Evolutionary conservation across 192 early-diverging fungal species (phyloP).

Genomic region (Backusella tuberculispora): DNA sequence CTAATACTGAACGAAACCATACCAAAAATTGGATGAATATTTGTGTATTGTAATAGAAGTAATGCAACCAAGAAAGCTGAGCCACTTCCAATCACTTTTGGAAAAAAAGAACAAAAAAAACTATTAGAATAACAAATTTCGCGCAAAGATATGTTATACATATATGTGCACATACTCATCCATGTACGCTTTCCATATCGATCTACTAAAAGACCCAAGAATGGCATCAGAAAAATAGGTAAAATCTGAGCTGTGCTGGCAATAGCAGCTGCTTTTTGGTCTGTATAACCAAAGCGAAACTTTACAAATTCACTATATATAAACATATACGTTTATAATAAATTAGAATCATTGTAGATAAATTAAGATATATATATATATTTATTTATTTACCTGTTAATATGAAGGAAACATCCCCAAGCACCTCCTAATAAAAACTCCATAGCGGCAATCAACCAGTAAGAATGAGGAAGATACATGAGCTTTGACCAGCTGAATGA

Average conservation of each 20-base stretch:
- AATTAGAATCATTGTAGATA: slow-evolving; percentile 48
- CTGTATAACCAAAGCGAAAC: slow-evolving; percentile 62
- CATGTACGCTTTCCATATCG: slow-evolving; percentile 62
- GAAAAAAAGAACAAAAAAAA: neutral
- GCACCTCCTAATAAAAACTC: slow-evolving; percentile 62
- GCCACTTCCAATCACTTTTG: slow-evolving; percentile 38
- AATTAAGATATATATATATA: neutral
- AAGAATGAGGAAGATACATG: slow-evolving; percentile 57
- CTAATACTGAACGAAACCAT: slow-evolving; percentile 57
- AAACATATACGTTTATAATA: slow-evolving; percentile 18
- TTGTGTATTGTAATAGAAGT: slow-evolving; percentile 54
- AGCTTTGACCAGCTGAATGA: slow-evolving; percentile 58
- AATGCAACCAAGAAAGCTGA: slow-evolving; percentile 6
- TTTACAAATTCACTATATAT: slow-evolving; percentile 68
- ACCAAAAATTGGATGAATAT: slow-evolving; percentile 53
- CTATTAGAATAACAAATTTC: neutral
- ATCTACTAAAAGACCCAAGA: slow-evolving; percentile 73
- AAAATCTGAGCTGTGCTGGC: slow-evolving; percentile 69
- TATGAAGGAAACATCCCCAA: slow-evolving; percentile 69
- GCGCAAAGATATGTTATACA: neutral
- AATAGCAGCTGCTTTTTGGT: slow-evolving; percentile 63
- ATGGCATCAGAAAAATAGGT: slow-evolving; percentile 70
- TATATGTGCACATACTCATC: slow-evolving; percentile 38
- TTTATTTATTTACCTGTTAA: slow-evolving; percentile 46
- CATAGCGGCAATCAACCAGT: slow-evolving; percentile 61